phyloP scores from a whole-genome alignment of 352 stramenopile genomes.

The Globisporangium middletonii region DNA sequence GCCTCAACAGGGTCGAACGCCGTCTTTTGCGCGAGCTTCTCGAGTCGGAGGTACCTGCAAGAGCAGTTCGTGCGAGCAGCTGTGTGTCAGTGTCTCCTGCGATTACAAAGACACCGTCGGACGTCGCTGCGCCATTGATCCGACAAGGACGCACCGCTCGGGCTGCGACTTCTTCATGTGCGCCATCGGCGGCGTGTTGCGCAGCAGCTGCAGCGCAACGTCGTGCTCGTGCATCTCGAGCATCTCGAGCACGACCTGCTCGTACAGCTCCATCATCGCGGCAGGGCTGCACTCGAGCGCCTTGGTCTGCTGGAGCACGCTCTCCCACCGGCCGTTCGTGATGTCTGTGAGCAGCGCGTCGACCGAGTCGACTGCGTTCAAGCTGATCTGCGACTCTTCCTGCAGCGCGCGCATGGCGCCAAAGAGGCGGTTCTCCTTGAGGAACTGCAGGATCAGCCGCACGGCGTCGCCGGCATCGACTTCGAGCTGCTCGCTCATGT shows the following conservation, averaged over 20 bases:
- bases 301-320: slow-evolving; percentile 85
- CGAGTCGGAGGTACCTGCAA: slow-evolving; percentile 53
- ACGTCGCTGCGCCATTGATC: no score
- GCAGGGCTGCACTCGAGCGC: slow-evolving; percentile 53
- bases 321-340: slow-evolving; percentile 80
- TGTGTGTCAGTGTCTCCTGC: background rate
- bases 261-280: slow-evolving; percentile 86
- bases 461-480: slow-evolving; percentile 77
- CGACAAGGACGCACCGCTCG: slow-evolving; percentile 26
- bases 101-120: background rate
- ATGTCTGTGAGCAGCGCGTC: slow-evolving; percentile 82
- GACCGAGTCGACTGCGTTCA: slow-evolving; percentile 85
- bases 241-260: slow-evolving; percentile 86
- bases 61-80: background rate
- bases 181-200: slow-evolving; percentile 33
- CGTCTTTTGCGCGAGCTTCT: slow-evolving; percentile 62
- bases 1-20: slow-evolving; percentile 65
- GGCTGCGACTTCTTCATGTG: slow-evolving; percentile 44
- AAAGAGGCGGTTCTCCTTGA: slow-evolving; percentile 88
- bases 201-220: slow-evolving; percentile 65
- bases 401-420: slow-evolving; percentile 78
- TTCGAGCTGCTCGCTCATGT: slow-evolving; percentile 32
- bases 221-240: slow-evolving; percentile 79
- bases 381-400: slow-evolving; percentile 80
- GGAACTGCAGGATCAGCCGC: slow-evolving; percentile 89